Evolutionary conservation across 1,139 yeast species (phyloP), one percentile per base, ranked within the genome.

Genomic region (Pichia sp.): DNA sequence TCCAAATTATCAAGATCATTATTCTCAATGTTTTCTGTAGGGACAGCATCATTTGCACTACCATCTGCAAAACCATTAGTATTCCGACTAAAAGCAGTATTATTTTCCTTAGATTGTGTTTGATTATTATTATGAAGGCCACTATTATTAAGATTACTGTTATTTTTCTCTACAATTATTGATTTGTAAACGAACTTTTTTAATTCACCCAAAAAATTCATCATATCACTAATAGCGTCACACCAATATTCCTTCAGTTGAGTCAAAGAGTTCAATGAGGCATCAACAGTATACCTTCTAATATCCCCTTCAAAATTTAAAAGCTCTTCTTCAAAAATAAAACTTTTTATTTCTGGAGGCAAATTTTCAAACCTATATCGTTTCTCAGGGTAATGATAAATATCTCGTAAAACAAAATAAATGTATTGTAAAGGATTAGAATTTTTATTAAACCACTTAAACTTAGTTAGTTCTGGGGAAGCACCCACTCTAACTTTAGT

Each of bases 401-500:
- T 32, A 34, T 49, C 51, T n/a, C 44, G 41, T 9, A 49, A 5
- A n/a, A 49, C 37, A 23, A 45, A 45, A 31, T 37, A 49, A 7
- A 43, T 25, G 38, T 49, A 42, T 30, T 49, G 49, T 6, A 45
- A 36, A 8, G 51, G 51, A 27, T 45, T 46, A 4, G 46, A 36
- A 33, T 46, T 42, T 43, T 41, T 43, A 4, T 37, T 38, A 33
- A 43, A 47, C 51, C 51, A 49, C 23, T 30, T 43, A 25, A 40
- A 47, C 20, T 42, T 43, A 4, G 21, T 29, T 16, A 46, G 31
- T 28, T 41, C 46, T 4, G 43, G 40, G 6, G 41, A 22, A 11
- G 20, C 11, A 6, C 37, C 30, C 13, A 41, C 35, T 21, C 44
- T 41, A 23, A 36, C 25, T 25, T 38, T 44, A 4, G 47, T 41